Conservation (phyloP, 208 protist species). For the Leishmania lainsoni region DNA sequence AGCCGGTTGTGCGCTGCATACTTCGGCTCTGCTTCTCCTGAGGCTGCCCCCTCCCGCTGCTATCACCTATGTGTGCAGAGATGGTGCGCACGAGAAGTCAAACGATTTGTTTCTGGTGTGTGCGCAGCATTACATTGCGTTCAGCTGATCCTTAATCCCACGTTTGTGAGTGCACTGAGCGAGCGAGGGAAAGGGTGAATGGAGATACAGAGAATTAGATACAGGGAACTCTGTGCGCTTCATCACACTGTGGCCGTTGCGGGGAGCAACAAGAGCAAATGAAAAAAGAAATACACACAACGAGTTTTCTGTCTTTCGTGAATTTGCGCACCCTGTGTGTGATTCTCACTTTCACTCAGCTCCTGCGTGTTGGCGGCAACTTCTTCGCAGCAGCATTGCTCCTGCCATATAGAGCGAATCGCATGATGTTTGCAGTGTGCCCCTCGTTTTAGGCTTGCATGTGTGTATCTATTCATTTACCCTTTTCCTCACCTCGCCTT, state of each 20-base stretch:
- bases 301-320: neutral
- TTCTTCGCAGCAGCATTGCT: neutral
- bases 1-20: slow-evolving; percentile 1
- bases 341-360: neutral
- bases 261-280: neutral
- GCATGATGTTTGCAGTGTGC: neutral
- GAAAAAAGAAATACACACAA: neutral
- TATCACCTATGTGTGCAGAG: neutral
- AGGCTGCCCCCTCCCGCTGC: neutral
- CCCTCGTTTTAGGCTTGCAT: neutral
- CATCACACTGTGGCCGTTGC: neutral
- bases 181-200: neutral
- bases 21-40: slow-evolving; percentile 6
- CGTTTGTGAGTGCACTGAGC: neutral
- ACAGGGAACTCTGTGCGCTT: neutral
- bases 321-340: neutral
- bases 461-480: neutral
- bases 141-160: neutral
- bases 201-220: neutral
- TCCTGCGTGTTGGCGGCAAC: neutral
- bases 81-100: neutral
- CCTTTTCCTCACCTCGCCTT: neutral
- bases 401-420: neutral
- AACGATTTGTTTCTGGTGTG: neutral
- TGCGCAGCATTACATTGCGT: neutral